Evolutionary conservation across 257 asterid genomes (phyloP), one percentile per base, ranked within the genome.

Genomic region (Buddleja alternifolia): DNA sequence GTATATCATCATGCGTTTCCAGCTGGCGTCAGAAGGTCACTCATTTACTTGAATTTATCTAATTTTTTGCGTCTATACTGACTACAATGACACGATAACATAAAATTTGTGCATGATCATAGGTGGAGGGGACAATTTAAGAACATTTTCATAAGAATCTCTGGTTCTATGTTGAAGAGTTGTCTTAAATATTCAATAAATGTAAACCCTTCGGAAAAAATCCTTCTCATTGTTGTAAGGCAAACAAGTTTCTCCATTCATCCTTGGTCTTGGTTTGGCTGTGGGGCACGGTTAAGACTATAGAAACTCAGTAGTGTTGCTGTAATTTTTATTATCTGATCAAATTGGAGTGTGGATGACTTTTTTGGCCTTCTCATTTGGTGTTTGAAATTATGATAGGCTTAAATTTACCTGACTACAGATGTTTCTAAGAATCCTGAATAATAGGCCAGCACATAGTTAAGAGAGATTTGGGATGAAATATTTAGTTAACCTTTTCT

Each of bases 1-100:
- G 85, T 93, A 75, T 82, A 83, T 70, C 98, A 93, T 77, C 78
- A 80, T 72, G 95, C 90, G 68, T 86, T 81, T 69, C 83, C 98
- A 37, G 82, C 95, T 73, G 95, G 97, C 66, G 78, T 88, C 60
- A 83, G 78, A 79, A 90, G 97, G 98, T 93, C 23, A 47, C 23
- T 64, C 4, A 32, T 47, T 72, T 55, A 45, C 59, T 25, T 42
- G 11, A 50, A 54, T 29, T 19, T 48, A 21, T 24, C 52, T 56
- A 63, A 29, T 67, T 52, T 53, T 42, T 17, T 63, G 45, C 24
- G 61, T 21, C 24, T 41, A 23, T 48, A 58, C 48, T 48, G 57
- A 21, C 61, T 40, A 29, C 41, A 45, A 60, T 57, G 25, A 23
- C 72, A 45, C 24, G 41, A 39, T 29, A 8, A 17, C 44, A 29